Conservation (phyloP, 352 stramenopile genomes). For the Pythium insidiosum region DNA sequence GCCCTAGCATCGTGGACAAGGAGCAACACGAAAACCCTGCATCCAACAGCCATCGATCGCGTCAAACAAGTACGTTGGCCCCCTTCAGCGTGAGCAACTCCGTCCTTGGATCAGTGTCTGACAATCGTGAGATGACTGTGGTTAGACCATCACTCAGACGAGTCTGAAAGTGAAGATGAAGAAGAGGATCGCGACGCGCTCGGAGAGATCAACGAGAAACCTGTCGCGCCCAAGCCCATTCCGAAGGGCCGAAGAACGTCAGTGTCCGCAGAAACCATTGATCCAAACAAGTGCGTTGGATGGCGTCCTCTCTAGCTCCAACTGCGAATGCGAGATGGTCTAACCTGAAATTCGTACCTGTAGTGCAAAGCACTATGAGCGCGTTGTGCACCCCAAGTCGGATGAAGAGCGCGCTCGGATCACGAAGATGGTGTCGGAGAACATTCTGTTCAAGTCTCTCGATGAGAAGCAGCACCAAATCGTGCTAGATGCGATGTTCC, state of each 20-base stretch:
- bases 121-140: background rate
- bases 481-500: constrained; percentile 82
- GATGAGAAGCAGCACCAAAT: constrained; percentile 86
- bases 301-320: background rate
- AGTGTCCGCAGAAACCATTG: constrained; percentile 84
- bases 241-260: constrained; percentile 83
- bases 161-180: constrained; percentile 84
- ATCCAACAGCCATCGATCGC: constrained; percentile 3
- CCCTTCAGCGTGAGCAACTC: no score
- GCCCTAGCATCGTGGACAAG: no score
- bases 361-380: constrained; percentile 78
- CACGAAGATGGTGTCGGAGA: constrained; percentile 76
- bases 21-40: constrained; percentile 50
- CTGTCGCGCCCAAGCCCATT: constrained; percentile 45
- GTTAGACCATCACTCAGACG: constrained; percentile 72
- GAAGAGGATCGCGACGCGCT: constrained; percentile 78
- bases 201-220: constrained; percentile 71
- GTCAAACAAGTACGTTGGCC: constrained; percentile 20
- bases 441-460: constrained; percentile 88
- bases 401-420: constrained; percentile 68
- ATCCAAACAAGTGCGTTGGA: constrained; percentile 50
- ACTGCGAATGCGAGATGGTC: no score
- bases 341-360: no score
- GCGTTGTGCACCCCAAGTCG: constrained; percentile 82
- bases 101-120: no score